Evolutionary conservation across 805 yeast genomes (phyloP).

Genomic region (Saccharomyces kudriavzevii): DNA sequence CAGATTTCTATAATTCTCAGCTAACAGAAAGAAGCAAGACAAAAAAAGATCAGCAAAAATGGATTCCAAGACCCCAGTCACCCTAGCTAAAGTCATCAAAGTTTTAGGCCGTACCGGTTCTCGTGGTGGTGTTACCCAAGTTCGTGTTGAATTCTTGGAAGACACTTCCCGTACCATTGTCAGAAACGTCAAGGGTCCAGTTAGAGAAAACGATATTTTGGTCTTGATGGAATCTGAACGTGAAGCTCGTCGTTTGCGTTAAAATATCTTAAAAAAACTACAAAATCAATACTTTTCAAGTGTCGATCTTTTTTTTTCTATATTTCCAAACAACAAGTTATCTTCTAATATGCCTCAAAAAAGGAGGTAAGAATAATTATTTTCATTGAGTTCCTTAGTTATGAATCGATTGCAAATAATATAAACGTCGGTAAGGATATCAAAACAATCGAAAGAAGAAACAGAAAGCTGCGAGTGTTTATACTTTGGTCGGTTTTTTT

Average conservation of each 20-base stretch:
- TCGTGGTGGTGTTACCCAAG: conserved; percentile 99
- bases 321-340: background rate
- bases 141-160: conserved; percentile 93
- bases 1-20: background rate
- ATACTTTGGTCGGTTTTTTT: background rate
- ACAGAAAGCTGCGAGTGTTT: background rate
- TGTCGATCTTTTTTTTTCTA: background rate
- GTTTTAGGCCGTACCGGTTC: conserved; percentile 99
- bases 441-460: background rate
- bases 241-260: conserved; percentile 95
- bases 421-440: background rate
- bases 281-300: background rate
- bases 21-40: background rate
- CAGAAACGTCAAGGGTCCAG: conserved; percentile 97
- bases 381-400: background rate
- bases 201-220: conserved; percentile 95
- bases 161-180: conserved; percentile 92
- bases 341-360: background rate
- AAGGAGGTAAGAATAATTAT: background rate
- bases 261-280: conserved; percentile 15
- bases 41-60: conserved; percentile 10
- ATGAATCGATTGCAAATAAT: background rate
- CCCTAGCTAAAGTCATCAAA: conserved; percentile 98
- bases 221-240: conserved; percentile 99
- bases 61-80: conserved; percentile 76